Conservation (phyloP, 2,329 filamentous ascomycete genomes). For the Aspergillus udagawae region DNA sequence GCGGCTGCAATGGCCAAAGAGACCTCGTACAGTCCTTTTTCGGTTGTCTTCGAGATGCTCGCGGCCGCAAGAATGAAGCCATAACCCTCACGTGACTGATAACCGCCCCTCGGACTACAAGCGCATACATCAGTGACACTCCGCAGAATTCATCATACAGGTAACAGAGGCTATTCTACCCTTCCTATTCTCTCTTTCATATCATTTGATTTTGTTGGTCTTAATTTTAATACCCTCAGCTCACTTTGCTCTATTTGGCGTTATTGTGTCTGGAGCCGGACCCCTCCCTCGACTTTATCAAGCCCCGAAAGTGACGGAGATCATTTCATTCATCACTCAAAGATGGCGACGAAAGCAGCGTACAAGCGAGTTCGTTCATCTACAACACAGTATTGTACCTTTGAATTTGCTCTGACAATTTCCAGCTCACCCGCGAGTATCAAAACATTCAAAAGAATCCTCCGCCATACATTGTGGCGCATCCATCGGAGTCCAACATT, state of each 20-base stretch:
- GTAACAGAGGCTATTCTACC: background rate
- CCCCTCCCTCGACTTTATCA: background rate
- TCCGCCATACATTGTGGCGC: constrained; percentile 81
- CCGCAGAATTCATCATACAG: background rate
- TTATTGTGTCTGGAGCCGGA: background rate
- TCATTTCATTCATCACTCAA: constrained; percentile 1
- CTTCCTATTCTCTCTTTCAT: background rate
- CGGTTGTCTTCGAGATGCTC: constrained; percentile 13
- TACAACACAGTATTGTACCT: background rate
- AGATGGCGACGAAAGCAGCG: constrained; percentile 69
- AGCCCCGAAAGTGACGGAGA: background rate
- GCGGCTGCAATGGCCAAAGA: constrained; percentile 31
- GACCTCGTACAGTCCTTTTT: constrained; percentile 11
- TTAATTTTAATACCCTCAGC: background rate
- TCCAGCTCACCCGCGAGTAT: constrained; percentile 60
- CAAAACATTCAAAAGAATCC: constrained; percentile 67
- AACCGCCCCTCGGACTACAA: constrained; percentile 3
- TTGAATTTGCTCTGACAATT: constrained; percentile 6
- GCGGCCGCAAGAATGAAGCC: constrained; percentile 17
- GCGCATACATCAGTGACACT: constrained; percentile 1
- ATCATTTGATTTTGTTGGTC: background rate
- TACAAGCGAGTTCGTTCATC: constrained; percentile 60
- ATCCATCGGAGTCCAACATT: constrained; percentile 87
- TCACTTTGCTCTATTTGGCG: background rate
- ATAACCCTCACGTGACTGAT: constrained; percentile 20